phyloP scores from a whole-genome alignment of 306 rosid genomes.

The Vigna hirtella region DNA sequence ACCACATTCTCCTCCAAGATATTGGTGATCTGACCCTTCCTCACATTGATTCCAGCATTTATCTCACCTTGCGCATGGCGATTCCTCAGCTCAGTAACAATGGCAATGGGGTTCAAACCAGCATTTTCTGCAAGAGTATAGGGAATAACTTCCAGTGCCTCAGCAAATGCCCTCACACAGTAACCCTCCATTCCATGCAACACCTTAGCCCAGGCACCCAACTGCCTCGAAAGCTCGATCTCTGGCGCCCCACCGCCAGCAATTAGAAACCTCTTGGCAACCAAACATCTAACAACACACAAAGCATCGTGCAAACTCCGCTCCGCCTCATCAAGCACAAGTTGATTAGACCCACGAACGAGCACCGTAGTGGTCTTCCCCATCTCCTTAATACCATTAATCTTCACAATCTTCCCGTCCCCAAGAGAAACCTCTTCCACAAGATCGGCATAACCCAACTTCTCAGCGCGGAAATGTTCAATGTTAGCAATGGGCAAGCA shows the following conservation, averaged over 20 bases:
- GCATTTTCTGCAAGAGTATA: constrained; percentile 97
- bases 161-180: constrained; percentile 85
- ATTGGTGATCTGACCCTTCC: constrained; percentile 99
- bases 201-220: constrained; percentile 99
- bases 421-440: constrained; percentile 94
- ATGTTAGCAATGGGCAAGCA: constrained; percentile 92
- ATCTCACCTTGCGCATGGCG: constrained; percentile 96
- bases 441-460: constrained; percentile 88
- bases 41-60: constrained; percentile 94
- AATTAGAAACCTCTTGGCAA: constrained; percentile 85
- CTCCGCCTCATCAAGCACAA: constrained; percentile 95
- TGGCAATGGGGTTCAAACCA: constrained; percentile 86
- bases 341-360: constrained; percentile 87
- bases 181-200: constrained; percentile 99
- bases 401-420: constrained; percentile 92
- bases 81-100: constrained; percentile 98
- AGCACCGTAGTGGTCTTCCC: constrained; percentile 89
- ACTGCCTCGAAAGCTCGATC: constrained; percentile 93
- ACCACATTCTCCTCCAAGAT: constrained; percentile 99
- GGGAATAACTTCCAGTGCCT: constrained; percentile 98
- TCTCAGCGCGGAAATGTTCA: constrained; percentile 91
- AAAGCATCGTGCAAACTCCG: constrained; percentile 95
- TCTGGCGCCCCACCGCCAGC: constrained; percentile 99
- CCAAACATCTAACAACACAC: constrained; percentile 97
- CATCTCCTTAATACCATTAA: constrained; percentile 93